Evolutionary conservation across 208 protist genomes (phyloP), one percentile per base, ranked within the genome.

Genomic region (Acanthamoeba triangularis): DNA sequence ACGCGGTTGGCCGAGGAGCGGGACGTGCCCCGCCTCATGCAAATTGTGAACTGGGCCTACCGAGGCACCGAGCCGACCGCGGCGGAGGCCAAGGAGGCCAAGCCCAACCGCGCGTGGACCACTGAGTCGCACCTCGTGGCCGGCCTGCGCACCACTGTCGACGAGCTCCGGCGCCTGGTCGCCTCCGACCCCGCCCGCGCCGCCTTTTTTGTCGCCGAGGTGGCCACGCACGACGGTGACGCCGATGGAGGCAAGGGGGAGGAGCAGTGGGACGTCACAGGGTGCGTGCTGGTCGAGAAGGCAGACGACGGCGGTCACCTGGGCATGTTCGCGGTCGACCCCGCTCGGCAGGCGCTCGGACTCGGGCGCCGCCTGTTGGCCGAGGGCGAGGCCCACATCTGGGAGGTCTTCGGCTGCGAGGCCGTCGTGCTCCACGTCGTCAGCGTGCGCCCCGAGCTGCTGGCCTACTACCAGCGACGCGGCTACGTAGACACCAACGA

Each of bases 241-340:
- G 65, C n/a, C 30, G 37, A 4, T 33, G 33, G 33, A 80, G 35
- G 23, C 72, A 80, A 3, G 41, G 10, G 6, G 72, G 37, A 80
- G 18, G 18, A 80, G 37, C 8, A 80, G 33, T 87, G 78, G 78
- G 78, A 87, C 13, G 78, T 87, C 7, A 47, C 47, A 11, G 78
- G 78, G 16, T 87, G 78, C 44, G 78, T 87, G 11, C 23, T 87
- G 78, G 78, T 87, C 41, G 78, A 87, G n/a, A 87, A 87, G 78
- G 14, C 25, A 7, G 78, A 87, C 78, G 78, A 87, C 47, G 78
- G 78, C 28, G 78, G 78, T 13, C 78, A 87, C 47, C 25, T 87
- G 78, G 78, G 78, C 47, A 87, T 87, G 78, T 87, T 87, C n/a
- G 78, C 78, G 6, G 78, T 87, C 41, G 78, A 87, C 49, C 78